Evolutionary conservation across 192 early-diverging fungal genomes (phyloP).

Genomic region (Diversispora eburnea): DNA sequence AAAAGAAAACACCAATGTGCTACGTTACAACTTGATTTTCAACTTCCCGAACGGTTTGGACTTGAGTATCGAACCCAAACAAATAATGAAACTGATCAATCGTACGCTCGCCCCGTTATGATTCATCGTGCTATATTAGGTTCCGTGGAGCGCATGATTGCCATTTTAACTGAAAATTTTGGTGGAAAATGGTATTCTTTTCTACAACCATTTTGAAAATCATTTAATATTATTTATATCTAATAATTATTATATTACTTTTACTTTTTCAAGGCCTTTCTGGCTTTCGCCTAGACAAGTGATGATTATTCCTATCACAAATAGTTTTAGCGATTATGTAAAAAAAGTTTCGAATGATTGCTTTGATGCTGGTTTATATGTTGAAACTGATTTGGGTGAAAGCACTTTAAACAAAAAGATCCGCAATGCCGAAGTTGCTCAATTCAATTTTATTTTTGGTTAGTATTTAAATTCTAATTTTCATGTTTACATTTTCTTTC

Average conservation of each 20-base stretch:
- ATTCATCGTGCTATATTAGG: conserved; percentile 98
- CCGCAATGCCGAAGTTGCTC: conserved; percentile 87
- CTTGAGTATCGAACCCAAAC: conserved; percentile 82
- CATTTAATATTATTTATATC: background rate
- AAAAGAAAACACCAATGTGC: conserved; percentile 92
- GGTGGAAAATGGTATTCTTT: conserved; percentile 79
- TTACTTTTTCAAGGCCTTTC: conserved; percentile 56
- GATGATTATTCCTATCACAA: conserved; percentile 83
- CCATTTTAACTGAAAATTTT: conserved; percentile 93
- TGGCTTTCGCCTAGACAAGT: conserved; percentile 97
- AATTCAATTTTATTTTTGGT: conserved; percentile 93
- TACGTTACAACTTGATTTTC: conserved; percentile 98
- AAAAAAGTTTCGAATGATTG: conserved; percentile 67
- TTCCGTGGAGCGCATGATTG: conserved; percentile 93
- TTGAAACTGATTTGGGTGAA: conserved; percentile 82
- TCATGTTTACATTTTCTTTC: background rate
- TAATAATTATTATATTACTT: background rate
- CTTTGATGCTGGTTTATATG: conserved; percentile 72
- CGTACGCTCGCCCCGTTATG: conserved; percentile 81
- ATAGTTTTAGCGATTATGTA: conserved; percentile 78
- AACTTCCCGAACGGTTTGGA: conserved; percentile 90
- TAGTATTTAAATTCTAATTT: background rate
- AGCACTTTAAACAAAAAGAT: conserved; percentile 97
- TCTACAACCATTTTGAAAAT: background rate
- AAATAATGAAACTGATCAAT: conserved; percentile 47